Evolutionary conservation across 805 yeast genomes (phyloP), one percentile per base, ranked within the genome.

Genomic region (Ogataea paradorogensis): DNA sequence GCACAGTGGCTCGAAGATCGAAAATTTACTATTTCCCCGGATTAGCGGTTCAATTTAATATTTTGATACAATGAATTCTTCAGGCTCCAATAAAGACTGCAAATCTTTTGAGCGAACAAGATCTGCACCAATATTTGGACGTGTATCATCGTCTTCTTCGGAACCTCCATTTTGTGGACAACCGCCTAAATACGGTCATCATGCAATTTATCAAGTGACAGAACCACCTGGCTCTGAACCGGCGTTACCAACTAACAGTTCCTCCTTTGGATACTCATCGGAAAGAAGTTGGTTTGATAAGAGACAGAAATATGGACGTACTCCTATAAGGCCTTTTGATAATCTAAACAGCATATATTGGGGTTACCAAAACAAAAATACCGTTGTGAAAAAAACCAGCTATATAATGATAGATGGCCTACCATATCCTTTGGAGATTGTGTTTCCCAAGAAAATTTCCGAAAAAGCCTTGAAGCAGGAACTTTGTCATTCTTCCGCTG

Each of bases 361-460:
- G 9, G 30, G 43, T 2, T 23, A 27, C 7, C 26, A 40, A 3
- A 40, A 40, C 18, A 48, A 26, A 33, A 29, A 30, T 15, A 27
- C 21, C n/a, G 10, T 27, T 7, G 29, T 24, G 15, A 16, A 36
- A 14, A 40, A 41, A 14, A 44, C 47, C 9, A 46, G 46, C 13
- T 56, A 50, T 28, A 40, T 58, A 10, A 40, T 57, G 33, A 41
- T 58, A 15, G 45, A 59, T 30, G 58, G 55, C 4, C 33, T 58
- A 6, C 64, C 64, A 3, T 59, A 48, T 40, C 64, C 64, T 6
- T 27, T 46, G 8, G 53, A 51, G 25, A 46, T 59, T 11, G 48
- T 45, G 2, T 58, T 59, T 23, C 64, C 64, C 0, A 43, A 47
- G 16, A 59, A 59, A 40, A 56, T 59, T 9, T 50, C 62, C 26